A percentile compares a stretch with the other conserved stretches of the same genome.
phyloP scores from a whole-genome alignment of 2,329 filamentous ascomycete genomes.

The Huntiella moniliformis region DNA sequence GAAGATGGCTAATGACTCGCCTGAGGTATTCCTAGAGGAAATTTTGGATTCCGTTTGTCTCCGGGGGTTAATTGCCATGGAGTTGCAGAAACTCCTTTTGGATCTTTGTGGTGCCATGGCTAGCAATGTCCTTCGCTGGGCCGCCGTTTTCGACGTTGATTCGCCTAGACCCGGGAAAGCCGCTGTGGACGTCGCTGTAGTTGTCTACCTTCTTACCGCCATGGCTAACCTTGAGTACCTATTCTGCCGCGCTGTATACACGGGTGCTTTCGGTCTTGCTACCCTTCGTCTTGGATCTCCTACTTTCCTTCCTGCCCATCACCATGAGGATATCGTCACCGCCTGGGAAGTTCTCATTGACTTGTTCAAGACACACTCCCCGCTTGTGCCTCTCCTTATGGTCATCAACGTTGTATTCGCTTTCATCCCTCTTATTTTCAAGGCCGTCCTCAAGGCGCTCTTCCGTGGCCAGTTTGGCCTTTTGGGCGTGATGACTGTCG shows the following conservation, averaged over 20 bases:
- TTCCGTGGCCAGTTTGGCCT: conserved; percentile 6
- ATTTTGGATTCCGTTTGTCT: conserved; percentile 13
- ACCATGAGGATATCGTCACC: conserved; percentile 6
- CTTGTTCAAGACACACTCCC: conserved; percentile 10
- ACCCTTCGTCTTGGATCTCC: conserved; percentile 8
- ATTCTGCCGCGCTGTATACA: conserved; percentile 8
- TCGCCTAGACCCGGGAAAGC: conserved; percentile 8
- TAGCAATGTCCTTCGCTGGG: conserved; percentile 9
- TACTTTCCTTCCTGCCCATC: conserved; percentile 6
- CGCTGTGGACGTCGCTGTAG: conserved; percentile 8
- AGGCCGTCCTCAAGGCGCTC: neutral
- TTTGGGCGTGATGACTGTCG: conserved; percentile 13
- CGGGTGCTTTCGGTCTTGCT: conserved; percentile 8
- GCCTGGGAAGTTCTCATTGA: conserved; percentile 7
- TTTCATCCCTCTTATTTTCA: conserved; percentile 11
- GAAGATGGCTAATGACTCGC: conserved; percentile 20
- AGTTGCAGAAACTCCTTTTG: conserved; percentile 13
- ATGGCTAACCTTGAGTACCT: conserved; percentile 11
- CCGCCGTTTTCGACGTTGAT: conserved; percentile 10
- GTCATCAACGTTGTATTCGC: conserved; percentile 14
- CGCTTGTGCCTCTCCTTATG: conserved; percentile 12
- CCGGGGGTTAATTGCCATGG: conserved; percentile 9
- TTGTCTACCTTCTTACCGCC: conserved; percentile 10
- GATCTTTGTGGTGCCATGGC: conserved; percentile 8
- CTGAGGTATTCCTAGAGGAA: conserved; percentile 19